Conservation (phyloP, 306 rosid genomes). For the Rosa rugosa region DNA sequence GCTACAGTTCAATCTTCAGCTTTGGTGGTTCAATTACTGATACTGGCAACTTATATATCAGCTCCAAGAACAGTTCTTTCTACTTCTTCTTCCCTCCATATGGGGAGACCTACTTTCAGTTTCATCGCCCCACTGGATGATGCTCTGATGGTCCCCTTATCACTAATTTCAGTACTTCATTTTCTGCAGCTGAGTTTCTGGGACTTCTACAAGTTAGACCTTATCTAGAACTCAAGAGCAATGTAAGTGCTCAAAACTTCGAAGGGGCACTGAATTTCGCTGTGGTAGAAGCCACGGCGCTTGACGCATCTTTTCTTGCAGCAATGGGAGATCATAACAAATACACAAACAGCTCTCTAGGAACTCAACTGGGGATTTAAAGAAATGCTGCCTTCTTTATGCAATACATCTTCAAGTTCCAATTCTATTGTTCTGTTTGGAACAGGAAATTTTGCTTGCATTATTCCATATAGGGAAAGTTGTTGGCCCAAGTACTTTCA, state of each 20-base stretch:
- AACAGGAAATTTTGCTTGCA: too few species aligned
- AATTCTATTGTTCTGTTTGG: too few species aligned
- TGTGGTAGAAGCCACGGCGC: slow-evolving; percentile 56
- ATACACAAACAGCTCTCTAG: slow-evolving; percentile 32
- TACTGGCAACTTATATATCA: slow-evolving; percentile 45
- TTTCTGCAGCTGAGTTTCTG: slow-evolving; percentile 33
- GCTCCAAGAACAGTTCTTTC: background rate
- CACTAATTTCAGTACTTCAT: too few species aligned
- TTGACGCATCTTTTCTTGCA: slow-evolving; percentile 29
- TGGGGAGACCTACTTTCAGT: slow-evolving; percentile 30
- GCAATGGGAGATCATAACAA: slow-evolving; percentile 13
- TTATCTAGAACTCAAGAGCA: slow-evolving; percentile 30
- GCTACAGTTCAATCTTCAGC: slow-evolving; percentile 49
- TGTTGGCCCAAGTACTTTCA: too few species aligned
- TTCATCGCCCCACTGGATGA: slow-evolving; percentile 30
- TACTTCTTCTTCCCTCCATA: slow-evolving; percentile 29
- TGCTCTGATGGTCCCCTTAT: slow-evolving; percentile 36
- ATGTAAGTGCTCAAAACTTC: background rate
- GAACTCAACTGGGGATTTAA: slow-evolving; percentile 55
- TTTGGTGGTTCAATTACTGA: slow-evolving; percentile 66
- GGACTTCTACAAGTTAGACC: slow-evolving; percentile 45
- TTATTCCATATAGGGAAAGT: too few species aligned
- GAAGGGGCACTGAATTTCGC: slow-evolving; percentile 46
- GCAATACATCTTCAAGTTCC: slow-evolving; percentile 37
- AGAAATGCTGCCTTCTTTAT: slow-evolving; percentile 28